Evolutionary conservation across 2,329 filamentous ascomycete species (phyloP).

Genomic region (Plectosphaerella sp.): DNA sequence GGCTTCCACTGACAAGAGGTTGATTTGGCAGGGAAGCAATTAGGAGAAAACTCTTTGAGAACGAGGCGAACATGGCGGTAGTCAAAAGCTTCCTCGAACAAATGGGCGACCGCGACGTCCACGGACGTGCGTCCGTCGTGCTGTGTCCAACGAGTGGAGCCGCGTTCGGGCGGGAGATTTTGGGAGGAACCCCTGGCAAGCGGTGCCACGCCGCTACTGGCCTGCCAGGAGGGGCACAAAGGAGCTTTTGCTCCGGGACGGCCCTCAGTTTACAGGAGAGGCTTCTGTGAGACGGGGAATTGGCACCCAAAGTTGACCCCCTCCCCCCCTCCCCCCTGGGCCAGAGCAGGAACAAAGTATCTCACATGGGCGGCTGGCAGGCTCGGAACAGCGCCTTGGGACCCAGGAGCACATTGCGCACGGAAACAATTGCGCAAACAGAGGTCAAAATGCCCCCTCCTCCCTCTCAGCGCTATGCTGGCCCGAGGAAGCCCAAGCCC

Average conservation of each 20-base stretch:
- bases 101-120: no score
- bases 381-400: background rate
- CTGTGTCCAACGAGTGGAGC: background rate
- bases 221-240: slow-evolving; percentile 6
- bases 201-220: slow-evolving; percentile 8
- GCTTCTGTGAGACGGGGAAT: background rate
- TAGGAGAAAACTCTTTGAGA: no score
- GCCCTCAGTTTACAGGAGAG: background rate
- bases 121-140: no score
- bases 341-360: background rate
- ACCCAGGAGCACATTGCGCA: background rate
- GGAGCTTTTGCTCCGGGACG: slow-evolving; percentile 13
- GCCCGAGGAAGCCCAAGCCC: background rate
- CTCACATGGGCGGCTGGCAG: slow-evolving; percentile 1
- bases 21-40: no score
- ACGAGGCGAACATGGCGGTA: no score
- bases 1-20: no score
- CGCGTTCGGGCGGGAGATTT: background rate
- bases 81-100: no score
- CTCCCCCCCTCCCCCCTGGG: background rate
- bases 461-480: background rate
- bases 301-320: background rate
- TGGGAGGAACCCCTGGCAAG: slow-evolving; percentile 7
- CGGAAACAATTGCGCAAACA: slow-evolving; percentile 1
- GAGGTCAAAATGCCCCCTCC: background rate